phyloP scores from a whole-genome alignment of 495 filamentous ascomycete genomes.

The Terfezia claveryi region DNA sequence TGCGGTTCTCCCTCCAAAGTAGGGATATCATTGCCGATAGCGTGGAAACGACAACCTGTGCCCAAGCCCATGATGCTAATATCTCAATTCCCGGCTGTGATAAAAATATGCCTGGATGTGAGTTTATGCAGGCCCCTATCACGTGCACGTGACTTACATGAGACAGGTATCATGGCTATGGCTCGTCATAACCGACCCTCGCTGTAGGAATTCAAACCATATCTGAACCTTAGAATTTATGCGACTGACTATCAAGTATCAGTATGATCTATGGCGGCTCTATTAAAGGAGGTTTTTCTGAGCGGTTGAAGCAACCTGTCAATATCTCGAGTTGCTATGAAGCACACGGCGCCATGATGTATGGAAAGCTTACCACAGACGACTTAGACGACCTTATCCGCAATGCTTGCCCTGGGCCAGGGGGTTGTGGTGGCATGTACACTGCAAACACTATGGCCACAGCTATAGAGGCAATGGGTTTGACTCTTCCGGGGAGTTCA shows the following conservation, averaged over 20 bases:
- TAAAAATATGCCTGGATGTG: constrained; percentile 87
- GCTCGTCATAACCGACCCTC: constrained; percentile 80
- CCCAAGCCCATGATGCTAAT: constrained; percentile 77
- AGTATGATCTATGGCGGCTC: constrained; percentile 71
- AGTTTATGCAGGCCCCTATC: neutral
- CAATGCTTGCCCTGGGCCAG: constrained; percentile 71
- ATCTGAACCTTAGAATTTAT: neutral
- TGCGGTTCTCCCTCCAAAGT: constrained; percentile 91
- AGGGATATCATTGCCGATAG: constrained; percentile 89
- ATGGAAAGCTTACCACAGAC: constrained; percentile 43
- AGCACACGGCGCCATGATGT: constrained; percentile 67
- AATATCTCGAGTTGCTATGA: constrained; percentile 87
- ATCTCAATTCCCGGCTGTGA: constrained; percentile 92
- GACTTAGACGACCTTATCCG: constrained; percentile 72
- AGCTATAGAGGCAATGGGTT: constrained; percentile 87
- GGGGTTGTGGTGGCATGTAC: constrained; percentile 93
- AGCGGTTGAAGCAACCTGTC: constrained; percentile 54
- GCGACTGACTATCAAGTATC: neutral
- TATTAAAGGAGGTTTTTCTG: constrained; percentile 66
- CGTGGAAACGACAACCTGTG: constrained; percentile 79
- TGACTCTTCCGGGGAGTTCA: constrained; percentile 72
- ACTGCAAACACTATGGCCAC: constrained; percentile 97
- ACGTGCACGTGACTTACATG: constrained; percentile 10
- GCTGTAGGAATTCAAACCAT: constrained; percentile 14
- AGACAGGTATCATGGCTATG: constrained; percentile 41